Conservation (phyloP, 768 basidiomycete genomes). For the Leccinum rimulosum region DNA sequence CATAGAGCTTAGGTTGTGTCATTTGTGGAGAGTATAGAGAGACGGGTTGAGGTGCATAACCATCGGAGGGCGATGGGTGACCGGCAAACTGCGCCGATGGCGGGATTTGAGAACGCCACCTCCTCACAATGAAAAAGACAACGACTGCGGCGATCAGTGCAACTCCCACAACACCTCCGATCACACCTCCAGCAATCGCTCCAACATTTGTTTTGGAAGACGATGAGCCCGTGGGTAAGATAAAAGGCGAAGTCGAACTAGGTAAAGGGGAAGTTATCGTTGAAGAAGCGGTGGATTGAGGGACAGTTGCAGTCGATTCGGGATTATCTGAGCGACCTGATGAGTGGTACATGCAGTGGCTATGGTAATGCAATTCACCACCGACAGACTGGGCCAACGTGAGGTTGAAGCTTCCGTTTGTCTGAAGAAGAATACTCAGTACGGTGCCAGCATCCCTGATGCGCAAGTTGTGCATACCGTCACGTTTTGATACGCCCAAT, state of each 20-base stretch:
- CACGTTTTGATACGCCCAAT: too few relatives aligned
- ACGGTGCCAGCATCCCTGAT: too few relatives aligned
- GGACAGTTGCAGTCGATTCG: conserved; percentile 39
- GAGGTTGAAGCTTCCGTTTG: too few relatives aligned
- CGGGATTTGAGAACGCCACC: conserved; percentile 24
- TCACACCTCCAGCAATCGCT: too few relatives aligned
- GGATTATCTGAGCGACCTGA: conserved; percentile 34
- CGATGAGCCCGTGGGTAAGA: conserved; percentile 2
- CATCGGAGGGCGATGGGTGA: neutral
- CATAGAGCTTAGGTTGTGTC: conserved; percentile 30
- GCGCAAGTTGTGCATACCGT: too few relatives aligned
- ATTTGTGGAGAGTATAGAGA: conserved; percentile 9
- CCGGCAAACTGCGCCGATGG: conserved; percentile 16
- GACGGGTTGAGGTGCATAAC: neutral
- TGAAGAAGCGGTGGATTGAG: conserved; percentile 22
- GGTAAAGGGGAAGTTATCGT: conserved; percentile 19
- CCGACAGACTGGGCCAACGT: too few relatives aligned
- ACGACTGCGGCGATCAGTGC: too few relatives aligned
- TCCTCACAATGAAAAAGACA: conserved; percentile 30
- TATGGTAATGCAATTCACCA: too few relatives aligned
- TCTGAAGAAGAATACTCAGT: too few relatives aligned
- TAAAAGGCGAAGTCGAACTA: conserved; percentile 11
- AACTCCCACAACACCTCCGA: too few relatives aligned
- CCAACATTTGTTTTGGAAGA: neutral
- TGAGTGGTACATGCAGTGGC: neutral